Evolutionary conservation across 768 basidiomycete genomes (phyloP).

Genomic region (Tulasnella calospora): DNA sequence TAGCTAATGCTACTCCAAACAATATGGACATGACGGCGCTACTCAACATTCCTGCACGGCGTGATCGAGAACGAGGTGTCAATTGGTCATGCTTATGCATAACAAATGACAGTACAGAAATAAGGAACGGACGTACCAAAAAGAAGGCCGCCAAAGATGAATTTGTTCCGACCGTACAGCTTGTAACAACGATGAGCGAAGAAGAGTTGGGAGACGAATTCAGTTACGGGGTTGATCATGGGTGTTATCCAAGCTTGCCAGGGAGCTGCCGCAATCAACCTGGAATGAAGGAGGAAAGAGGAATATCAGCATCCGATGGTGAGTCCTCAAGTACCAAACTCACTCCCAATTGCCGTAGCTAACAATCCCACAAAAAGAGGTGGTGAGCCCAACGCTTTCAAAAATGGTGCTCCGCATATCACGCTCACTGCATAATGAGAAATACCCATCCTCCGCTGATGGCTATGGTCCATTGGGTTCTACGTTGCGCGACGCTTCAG

Average conservation of each 20-base stretch:
- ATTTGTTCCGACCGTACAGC: neutral
- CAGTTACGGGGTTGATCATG: neutral
- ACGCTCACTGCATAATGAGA: neutral
- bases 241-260: constrained; percentile 14
- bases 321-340: neutral
- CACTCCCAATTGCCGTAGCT: constrained; percentile 12
- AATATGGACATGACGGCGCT: neutral
- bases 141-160: neutral
- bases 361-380: neutral
- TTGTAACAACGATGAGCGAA: constrained; percentile 11
- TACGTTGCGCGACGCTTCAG: neutral
- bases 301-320: neutral
- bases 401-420: too few species aligned
- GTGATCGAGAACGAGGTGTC: neutral
- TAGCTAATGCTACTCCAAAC: neutral
- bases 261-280: neutral
- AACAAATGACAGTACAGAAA: neutral
- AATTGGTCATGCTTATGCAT: neutral
- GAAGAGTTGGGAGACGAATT: neutral
- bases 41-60: neutral
- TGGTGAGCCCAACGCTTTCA: neutral
- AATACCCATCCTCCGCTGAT: neutral
- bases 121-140: neutral
- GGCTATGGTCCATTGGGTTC: neutral
- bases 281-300: neutral